Conservation (phyloP, 306 rosid species). For the Inga leiocalycina region DNA sequence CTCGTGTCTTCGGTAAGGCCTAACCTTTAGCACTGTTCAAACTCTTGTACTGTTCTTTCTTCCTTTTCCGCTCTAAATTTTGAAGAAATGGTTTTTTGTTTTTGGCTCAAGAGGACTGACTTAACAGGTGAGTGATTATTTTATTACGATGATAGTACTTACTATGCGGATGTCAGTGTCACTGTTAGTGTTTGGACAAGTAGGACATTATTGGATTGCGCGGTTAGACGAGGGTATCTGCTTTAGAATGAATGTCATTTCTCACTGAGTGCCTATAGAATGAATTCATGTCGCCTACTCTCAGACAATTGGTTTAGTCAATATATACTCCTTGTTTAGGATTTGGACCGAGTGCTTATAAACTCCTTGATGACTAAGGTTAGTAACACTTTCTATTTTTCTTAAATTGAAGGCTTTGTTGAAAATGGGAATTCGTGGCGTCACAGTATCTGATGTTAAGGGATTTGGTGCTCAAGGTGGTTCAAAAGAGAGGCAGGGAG, state of each 20-base stretch:
- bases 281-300: not conserved
- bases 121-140: not conserved
- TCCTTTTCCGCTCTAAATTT: not conserved
- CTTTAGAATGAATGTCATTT: not conserved
- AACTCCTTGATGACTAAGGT: conserved; percentile 10
- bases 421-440: conserved; percentile 88
- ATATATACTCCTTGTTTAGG: not conserved
- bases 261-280: conserved; percentile 2
- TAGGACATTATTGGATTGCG: not conserved
- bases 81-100: not conserved
- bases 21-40: not conserved
- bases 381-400: conserved; percentile 20
- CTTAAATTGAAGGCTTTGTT: conserved; percentile 67
- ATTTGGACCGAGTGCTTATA: not conserved
- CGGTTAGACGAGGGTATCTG: not conserved
- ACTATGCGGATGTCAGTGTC: not conserved
- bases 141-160: not conserved
- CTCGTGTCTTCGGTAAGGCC: conserved; percentile 82
- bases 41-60: not conserved
- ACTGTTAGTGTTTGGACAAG: not conserved
- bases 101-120: not conserved
- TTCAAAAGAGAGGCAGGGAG: conserved; percentile 92
- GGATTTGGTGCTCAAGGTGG: conserved; percentile 99
- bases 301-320: conserved; percentile 19
- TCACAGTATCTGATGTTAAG: conserved; percentile 81